These are phyloP conservation scores for Barbarea vulgaris DNA, from an alignment of 345 rosid species.

Conservation along the genomic window DNA sequence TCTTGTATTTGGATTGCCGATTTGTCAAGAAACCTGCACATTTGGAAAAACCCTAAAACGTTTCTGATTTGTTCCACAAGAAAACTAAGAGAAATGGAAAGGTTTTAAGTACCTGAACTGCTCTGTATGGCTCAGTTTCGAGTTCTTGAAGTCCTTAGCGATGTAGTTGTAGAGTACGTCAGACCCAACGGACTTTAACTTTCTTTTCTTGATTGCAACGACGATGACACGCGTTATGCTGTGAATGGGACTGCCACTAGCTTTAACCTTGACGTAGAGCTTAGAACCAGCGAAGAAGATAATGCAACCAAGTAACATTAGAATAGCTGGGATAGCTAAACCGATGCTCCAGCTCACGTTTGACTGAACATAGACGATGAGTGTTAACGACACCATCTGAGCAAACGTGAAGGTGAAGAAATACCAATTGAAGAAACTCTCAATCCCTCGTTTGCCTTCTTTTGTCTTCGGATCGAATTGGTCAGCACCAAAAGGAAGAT, in stretches of 20 bases:
- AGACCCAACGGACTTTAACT: slow-evolving; percentile 42
- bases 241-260: slow-evolving; percentile 73
- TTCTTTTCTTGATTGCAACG: slow-evolving; percentile 58
- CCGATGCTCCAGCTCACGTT: slow-evolving; percentile 81
- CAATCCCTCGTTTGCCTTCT: slow-evolving; percentile 66
- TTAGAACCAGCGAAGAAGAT: slow-evolving; percentile 65
- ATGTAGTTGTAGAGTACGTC: slow-evolving; percentile 34
- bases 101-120: slow-evolving; percentile 36
- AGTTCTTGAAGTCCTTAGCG: slow-evolving; percentile 36
- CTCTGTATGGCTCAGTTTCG: slow-evolving; percentile 37
- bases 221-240: slow-evolving; percentile 53
- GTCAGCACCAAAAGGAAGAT: slow-evolving; percentile 77
- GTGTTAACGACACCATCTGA: slow-evolving; percentile 65
- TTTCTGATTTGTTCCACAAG: neutral
- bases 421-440: slow-evolving; percentile 88
- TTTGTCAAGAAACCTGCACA: slow-evolving; percentile 58
- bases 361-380: slow-evolving; percentile 72
- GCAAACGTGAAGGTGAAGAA: slow-evolving; percentile 83
- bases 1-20: slow-evolving; percentile 53
- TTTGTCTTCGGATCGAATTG: slow-evolving; percentile 68
- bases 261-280: slow-evolving; percentile 68
- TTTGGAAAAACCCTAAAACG: slow-evolving; percentile 8
- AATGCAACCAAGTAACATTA: slow-evolving; percentile 63
- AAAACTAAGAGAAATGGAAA: neutral
- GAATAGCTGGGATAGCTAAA: slow-evolving; percentile 65